These are phyloP conservation scores for Suillus hirtellus DNA, from an alignment of 768 basidiomycete species.

Conservation along the genomic window DNA sequence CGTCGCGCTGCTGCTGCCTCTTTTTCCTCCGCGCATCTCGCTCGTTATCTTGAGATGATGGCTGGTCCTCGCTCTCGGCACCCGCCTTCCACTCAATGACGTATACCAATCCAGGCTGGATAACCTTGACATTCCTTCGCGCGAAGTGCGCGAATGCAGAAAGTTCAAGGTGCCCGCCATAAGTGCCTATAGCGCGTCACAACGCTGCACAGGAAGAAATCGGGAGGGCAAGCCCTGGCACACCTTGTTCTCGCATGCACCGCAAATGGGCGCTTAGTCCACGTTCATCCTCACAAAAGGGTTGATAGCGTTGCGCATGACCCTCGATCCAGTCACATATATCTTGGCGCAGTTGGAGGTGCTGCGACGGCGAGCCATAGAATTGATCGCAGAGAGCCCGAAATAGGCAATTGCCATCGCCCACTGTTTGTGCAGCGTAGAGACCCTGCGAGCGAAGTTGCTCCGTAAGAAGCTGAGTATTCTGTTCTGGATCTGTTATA, in stretches of 20 bases:
- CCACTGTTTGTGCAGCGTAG: slow-evolving; percentile 84
- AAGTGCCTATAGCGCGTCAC: slow-evolving; percentile 58
- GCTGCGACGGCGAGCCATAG: slow-evolving; percentile 70
- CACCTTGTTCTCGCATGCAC: slow-evolving; percentile 80
- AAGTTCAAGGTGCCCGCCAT: slow-evolving; percentile 93
- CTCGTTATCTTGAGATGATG: slow-evolving; percentile 20
- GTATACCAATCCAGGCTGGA: slow-evolving; percentile 90
- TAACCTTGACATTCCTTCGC: slow-evolving; percentile 81
- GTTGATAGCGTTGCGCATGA: slow-evolving; percentile 73
- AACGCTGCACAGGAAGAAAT: slow-evolving; percentile 17
- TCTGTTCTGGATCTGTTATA: slow-evolving; percentile 60
- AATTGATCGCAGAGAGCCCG: slow-evolving; percentile 88
- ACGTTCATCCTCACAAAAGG: slow-evolving; percentile 87
- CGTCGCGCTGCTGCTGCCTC: slow-evolving; percentile 25
- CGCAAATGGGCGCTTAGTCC: slow-evolving; percentile 69
- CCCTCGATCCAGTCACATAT: slow-evolving; percentile 82
- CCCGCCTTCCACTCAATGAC: slow-evolving; percentile 82
- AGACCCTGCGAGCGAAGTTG: slow-evolving; percentile 80
- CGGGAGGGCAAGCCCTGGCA: slow-evolving; percentile 21
- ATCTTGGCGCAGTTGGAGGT: slow-evolving; percentile 66
- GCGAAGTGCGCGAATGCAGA: slow-evolving; percentile 87
- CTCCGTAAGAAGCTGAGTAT: slow-evolving; percentile 62
- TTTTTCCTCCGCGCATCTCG: slow-evolving; percentile 5
- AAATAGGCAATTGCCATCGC: slow-evolving; percentile 94
- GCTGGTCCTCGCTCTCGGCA: slow-evolving; percentile 37